Evolutionary conservation across 768 basidiomycete genomes (phyloP).

Genomic region (Trametes gibbosa): DNA sequence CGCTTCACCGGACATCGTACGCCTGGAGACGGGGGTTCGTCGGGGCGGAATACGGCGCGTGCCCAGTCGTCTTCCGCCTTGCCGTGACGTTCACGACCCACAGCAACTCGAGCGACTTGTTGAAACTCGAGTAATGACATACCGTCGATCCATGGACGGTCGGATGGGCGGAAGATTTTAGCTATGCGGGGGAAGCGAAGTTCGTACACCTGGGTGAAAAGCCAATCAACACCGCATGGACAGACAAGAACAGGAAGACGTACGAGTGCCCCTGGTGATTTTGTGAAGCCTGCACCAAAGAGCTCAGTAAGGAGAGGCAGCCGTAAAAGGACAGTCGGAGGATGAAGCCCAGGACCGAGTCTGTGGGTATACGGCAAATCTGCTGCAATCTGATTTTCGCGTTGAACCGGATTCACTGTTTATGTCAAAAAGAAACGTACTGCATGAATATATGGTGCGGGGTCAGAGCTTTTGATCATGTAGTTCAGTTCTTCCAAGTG

Average conservation of each 20-base stretch:
- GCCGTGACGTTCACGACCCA: constrained; percentile 49
- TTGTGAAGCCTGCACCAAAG: constrained; percentile 82
- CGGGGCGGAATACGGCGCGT: constrained; percentile 35
- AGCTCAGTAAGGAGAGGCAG: constrained; percentile 70
- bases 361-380: constrained; percentile 54
- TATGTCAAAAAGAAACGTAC: constrained; percentile 4
- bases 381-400: not conserved
- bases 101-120: constrained; percentile 48
- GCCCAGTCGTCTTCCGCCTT: constrained; percentile 53
- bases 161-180: constrained; percentile 59
- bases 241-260: not conserved
- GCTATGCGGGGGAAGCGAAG: constrained; percentile 79
- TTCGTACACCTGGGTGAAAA: constrained; percentile 64
- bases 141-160: constrained; percentile 65
- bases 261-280: constrained; percentile 56
- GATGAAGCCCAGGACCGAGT: constrained; percentile 44
- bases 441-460: constrained; percentile 30
- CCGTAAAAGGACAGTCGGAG: constrained; percentile 56
- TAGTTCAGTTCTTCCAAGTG: constrained; percentile 75
- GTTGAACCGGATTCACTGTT: constrained; percentile 11
- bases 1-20: constrained; percentile 39
- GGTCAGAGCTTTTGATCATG: constrained; percentile 48
- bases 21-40: constrained; percentile 38
- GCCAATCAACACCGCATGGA: not conserved
- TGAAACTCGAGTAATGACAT: constrained; percentile 50